These are phyloP conservation scores for Pestalotiopsis sp. DNA, from an alignment of 2,329 filamentous ascomycete species.

Conservation along the genomic window DNA sequence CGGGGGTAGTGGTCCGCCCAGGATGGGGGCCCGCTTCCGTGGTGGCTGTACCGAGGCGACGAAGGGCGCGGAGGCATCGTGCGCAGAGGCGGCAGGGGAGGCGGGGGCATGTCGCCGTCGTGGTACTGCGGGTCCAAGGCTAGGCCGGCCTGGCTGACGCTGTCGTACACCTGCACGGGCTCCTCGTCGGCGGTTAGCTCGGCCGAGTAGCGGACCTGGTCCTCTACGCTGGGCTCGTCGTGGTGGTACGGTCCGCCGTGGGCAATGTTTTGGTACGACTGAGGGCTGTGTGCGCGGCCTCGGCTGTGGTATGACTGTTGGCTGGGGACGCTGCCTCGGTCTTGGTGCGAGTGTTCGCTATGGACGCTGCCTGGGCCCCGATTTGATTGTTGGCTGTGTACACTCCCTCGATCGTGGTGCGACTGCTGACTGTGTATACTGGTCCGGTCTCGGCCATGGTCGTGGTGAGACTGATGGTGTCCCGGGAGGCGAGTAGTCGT, in stretches of 20 bases:
- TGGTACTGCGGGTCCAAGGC: neutral
- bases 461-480: neutral
- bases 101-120: neutral
- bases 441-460: neutral
- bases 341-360: neutral
- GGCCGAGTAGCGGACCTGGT: neutral
- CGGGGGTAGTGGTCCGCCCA: too few species aligned
- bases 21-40: neutral
- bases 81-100: neutral
- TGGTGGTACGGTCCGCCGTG: neutral
- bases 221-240: neutral
- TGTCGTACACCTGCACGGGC: neutral
- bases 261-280: neutral
- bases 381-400: neutral
- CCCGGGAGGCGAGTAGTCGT: too few species aligned
- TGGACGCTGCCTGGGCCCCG: neutral
- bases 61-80: neutral
- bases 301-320: neutral
- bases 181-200: neutral
- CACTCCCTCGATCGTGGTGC: neutral
- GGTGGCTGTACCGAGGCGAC: neutral
- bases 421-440: neutral
- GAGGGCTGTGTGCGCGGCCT: too few species aligned
- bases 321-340: neutral
- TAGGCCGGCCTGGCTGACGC: neutral